phyloP scores from a whole-genome alignment of 2,329 filamentous ascomycete genomes.

The Nemania abortiva region DNA sequence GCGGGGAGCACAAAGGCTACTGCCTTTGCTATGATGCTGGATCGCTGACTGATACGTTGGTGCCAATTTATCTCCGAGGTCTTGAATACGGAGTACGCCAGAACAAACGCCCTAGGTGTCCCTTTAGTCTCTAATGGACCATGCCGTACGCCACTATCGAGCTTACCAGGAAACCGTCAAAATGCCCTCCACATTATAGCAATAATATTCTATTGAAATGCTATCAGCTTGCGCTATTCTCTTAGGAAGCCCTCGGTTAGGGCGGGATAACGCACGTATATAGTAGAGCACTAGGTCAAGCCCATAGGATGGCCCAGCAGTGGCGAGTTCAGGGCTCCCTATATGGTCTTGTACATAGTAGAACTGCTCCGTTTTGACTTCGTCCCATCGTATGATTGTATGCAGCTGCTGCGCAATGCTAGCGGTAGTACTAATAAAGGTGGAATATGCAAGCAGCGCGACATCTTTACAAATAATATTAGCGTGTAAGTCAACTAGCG shows the following conservation, averaged over 20 bases:
- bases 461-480: constrained; percentile 52
- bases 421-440: constrained; percentile 53
- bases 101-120: constrained; percentile 51
- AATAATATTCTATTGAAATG: constrained; percentile 58
- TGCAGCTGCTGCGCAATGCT: constrained; percentile 60
- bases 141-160: not conserved
- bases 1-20: constrained; percentile 54
- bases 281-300: constrained; percentile 60
- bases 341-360: constrained; percentile 52
- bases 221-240: constrained; percentile 24
- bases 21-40: constrained; percentile 51
- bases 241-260: not conserved
- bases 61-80: constrained; percentile 46
- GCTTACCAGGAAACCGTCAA: constrained; percentile 61
- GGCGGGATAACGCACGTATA: constrained; percentile 56
- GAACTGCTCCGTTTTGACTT: constrained; percentile 57
- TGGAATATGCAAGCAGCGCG: constrained; percentile 55
- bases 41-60: constrained; percentile 45
- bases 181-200: constrained; percentile 63
- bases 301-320: constrained; percentile 57
- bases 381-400: constrained; percentile 55
- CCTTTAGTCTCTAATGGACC: not conserved
- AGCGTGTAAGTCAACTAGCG: constrained; percentile 11
- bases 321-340: constrained; percentile 56
- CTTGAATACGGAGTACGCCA: constrained; percentile 54